Percentiles rank a stretch among this genome's conserved stretches.
Evolutionary conservation across 2,329 filamentous ascomycete species (phyloP).

Genomic region (Waltergamsia citrina): DNA sequence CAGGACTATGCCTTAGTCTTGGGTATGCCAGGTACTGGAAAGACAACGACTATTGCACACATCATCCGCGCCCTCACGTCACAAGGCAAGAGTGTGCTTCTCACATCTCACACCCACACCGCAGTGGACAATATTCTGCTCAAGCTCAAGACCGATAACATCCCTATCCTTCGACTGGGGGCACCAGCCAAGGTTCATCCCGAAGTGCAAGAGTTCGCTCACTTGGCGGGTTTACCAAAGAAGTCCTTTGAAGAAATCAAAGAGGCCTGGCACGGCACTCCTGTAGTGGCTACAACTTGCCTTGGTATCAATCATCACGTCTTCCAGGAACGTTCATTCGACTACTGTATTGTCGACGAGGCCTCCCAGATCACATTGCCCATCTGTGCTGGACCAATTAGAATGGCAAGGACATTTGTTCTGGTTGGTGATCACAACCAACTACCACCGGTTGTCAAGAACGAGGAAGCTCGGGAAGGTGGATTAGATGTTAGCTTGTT

Average conservation of each 20-base stretch:
- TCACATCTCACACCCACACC: constrained; percentile 95
- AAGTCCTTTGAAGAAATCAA: constrained; percentile 75
- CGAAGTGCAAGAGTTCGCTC: constrained; percentile 78
- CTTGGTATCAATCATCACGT: constrained; percentile 83
- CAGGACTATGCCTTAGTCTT: constrained; percentile 94
- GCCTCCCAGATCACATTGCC: constrained; percentile 95
- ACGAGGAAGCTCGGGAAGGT: constrained; percentile 75
- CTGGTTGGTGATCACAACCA: constrained; percentile 96
- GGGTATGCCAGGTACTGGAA: constrained; percentile 96
- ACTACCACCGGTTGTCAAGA: constrained; percentile 86
- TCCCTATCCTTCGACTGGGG: constrained; percentile 77
- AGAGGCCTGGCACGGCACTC: constrained; percentile 72
- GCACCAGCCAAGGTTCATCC: constrained; percentile 78
- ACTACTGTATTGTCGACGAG: constrained; percentile 98
- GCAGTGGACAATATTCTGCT: constrained; percentile 96
- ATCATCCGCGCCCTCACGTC: constrained; percentile 86
- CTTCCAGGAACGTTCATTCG: constrained; percentile 82
- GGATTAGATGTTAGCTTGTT: constrained; percentile 91
- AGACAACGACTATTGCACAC: constrained; percentile 96
- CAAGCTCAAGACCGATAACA: constrained; percentile 73
- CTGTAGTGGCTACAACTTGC: constrained; percentile 90
- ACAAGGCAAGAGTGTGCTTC: constrained; percentile 82
- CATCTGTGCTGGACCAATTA: constrained; percentile 86
- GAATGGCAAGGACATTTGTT: constrained; percentile 87
- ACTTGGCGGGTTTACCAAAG: constrained; percentile 65